A percentile compares a stretch with the other conserved stretches of the same genome.
Evolutionary conservation across 2,329 filamentous ascomycete genomes (phyloP).

Genomic region (Fusarium denticulatum): DNA sequence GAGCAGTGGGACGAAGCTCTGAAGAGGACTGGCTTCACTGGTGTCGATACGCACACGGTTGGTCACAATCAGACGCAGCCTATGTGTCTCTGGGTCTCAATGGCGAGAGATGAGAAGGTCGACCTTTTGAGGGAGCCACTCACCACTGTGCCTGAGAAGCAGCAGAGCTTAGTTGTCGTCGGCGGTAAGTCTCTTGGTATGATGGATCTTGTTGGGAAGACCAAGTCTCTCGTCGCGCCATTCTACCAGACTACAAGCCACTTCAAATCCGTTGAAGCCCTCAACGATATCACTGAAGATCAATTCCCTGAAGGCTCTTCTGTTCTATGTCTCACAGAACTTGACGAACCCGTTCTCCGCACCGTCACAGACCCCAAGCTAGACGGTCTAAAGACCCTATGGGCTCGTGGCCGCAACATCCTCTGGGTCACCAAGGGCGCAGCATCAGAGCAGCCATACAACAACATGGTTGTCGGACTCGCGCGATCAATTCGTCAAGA

Average conservation of each 20-base stretch:
- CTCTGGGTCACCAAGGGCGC: slow-evolving; percentile 13
- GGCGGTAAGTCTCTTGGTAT: neutral
- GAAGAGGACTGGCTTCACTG: slow-evolving; percentile 7
- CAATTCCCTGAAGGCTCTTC: neutral
- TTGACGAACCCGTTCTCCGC: neutral
- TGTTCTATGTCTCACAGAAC: neutral
- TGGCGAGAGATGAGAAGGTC: neutral
- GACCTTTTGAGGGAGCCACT: neutral
- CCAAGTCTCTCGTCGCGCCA: neutral
- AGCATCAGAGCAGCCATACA: slow-evolving; percentile 1
- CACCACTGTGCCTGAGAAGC: neutral
- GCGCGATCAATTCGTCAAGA: slow-evolving; percentile 6
- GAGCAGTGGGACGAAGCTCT: slow-evolving; percentile 21
- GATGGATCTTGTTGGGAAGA: neutral
- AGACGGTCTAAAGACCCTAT: neutral
- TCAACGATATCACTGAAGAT: neutral
- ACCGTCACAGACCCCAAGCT: neutral
- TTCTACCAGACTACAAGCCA: neutral
- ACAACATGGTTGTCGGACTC: slow-evolving; percentile 15
- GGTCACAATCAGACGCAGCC: slow-evolving; percentile 5
- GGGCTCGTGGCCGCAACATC: neutral
- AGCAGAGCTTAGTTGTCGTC: neutral
- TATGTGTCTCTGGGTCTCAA: slow-evolving; percentile 4
- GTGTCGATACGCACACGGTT: slow-evolving; percentile 12
- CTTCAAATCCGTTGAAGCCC: neutral